Evolutionary conservation across 164 flowering plant species (phyloP), one percentile per base, ranked within the genome.

Genomic region (Aristolochia californica): DNA sequence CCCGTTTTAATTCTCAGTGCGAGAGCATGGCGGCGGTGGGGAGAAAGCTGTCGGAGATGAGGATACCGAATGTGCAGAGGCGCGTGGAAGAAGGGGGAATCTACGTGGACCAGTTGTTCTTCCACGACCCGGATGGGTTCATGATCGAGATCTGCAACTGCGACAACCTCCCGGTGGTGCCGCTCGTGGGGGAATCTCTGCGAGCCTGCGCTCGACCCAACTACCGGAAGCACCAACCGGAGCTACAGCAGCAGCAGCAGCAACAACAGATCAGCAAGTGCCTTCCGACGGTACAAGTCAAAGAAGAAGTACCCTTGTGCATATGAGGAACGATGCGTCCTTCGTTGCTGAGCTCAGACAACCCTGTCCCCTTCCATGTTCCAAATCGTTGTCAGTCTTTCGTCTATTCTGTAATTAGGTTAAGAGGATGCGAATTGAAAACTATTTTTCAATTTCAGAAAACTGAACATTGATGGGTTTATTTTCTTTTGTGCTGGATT

Each of bases 141-240:
- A 87, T 87, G 96, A 69, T 87, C 44, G 96, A 87, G 70, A 85
- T 87, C n/a, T 87, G 96, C 81, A 75, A 85, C 78, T 87, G 96
- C 55, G 89, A 85, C 38, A 77, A 71, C 58, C 72, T 86, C 5
- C 98, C 95, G 2, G 81, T 91, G 15, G 59, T 87, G 12, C 96
- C 95, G 0, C 65, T 91, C 4, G 79, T 68, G 2, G 83, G 79
- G 0, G 86, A 78, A 53, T 50, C 79, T 38, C 74, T 65, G 8
- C 57, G 75, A 1, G 64, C 85, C 0, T 83, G 90, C 72, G 68
- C 84, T 0, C 68, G 73, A 2, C 47, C 71, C 13, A 78, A 73
- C 43, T 67, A 71, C 15, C 66, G 63, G 57, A 56, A 62, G 38
- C 43, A 45, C 2, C 61, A 56, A 18, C 68, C 52, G 17, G 57